Conservation (phyloP, 169 alveolate species). For the Besnoitia besnoiti region DNA sequence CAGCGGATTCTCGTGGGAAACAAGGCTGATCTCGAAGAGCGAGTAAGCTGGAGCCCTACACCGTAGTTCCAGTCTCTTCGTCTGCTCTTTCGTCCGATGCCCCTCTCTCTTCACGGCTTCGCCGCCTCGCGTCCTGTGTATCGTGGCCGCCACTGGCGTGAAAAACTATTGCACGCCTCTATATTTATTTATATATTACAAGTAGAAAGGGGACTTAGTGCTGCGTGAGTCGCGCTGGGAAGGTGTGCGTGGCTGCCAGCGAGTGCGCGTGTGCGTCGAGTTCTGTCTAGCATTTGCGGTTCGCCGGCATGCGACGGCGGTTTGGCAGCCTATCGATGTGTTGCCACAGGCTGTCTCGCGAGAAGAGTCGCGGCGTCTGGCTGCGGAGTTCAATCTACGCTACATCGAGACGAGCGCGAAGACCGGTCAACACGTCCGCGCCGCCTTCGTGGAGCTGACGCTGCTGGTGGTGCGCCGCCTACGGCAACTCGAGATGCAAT, state of each 20-base stretch:
- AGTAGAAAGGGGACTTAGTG: too few species aligned
- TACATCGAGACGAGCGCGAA: constrained; percentile 44
- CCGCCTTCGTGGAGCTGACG: constrained; percentile 26
- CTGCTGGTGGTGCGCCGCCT: constrained; percentile 16
- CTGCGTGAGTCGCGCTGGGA: too few species aligned
- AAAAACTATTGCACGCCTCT: too few species aligned
- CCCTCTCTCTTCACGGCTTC: too few species aligned
- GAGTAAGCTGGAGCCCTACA: too few species aligned
- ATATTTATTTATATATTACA: too few species aligned
- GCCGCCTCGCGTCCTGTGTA: too few species aligned
- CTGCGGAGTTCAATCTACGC: not conserved
- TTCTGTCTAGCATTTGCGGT: not conserved
- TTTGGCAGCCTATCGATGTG: not conserved
- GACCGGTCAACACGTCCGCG: constrained; percentile 21
- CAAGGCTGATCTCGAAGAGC: constrained; percentile 19
- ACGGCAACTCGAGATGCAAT: not conserved
- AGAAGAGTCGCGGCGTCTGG: constrained; percentile 34
- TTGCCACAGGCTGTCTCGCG: constrained; percentile 35
- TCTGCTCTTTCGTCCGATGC: too few species aligned
- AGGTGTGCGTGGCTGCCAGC: too few species aligned
- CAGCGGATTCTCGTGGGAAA: constrained; percentile 48
- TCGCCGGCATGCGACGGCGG: not conserved
- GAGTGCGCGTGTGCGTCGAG: too few species aligned
- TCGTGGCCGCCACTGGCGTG: too few species aligned
- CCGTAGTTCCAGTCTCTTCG: too few species aligned